Evolutionary conservation across 2,329 filamentous ascomycete species (phyloP).

Genomic region (Colletotrichum sp.): DNA sequence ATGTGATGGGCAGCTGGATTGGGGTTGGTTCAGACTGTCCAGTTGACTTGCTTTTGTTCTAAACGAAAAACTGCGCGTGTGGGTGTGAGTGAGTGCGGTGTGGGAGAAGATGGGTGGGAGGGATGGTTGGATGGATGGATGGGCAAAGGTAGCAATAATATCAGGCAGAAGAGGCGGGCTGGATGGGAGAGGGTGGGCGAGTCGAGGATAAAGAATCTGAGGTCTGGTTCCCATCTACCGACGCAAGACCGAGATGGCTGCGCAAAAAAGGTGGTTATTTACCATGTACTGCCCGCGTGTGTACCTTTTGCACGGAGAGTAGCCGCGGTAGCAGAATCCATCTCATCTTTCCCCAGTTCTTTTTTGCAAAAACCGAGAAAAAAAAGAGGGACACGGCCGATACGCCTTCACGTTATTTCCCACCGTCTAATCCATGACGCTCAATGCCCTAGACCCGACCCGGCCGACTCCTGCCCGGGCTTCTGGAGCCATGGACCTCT

Average conservation of each 20-base stretch:
- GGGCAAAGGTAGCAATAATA: background rate
- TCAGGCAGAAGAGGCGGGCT: background rate
- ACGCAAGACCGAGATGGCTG: conserved; percentile 16
- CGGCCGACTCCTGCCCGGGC: background rate
- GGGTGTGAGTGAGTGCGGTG: background rate
- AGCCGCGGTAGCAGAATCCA: conserved; percentile 16
- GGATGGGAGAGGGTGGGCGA: background rate
- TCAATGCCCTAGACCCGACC: conserved; percentile 6
- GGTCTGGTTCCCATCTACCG: background rate
- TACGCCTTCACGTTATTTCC: conserved; percentile 10
- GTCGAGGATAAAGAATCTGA: conserved; percentile 11
- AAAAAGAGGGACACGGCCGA: conserved; percentile 6
- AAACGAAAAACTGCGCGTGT: background rate
- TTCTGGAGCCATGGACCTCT: background rate
- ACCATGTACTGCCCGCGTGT: background rate
- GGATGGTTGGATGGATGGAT: background rate
- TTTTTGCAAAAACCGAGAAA: background rate
- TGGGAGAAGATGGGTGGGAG: conserved; percentile 3
- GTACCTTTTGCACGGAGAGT: background rate
- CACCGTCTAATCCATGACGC: conserved; percentile 15
- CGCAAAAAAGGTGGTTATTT: background rate
- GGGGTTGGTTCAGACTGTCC: conserved; percentile 3
- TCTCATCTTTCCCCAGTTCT: conserved; percentile 13
- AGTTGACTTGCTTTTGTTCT: conserved; percentile 15
- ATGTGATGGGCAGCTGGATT: conserved; percentile 20